Conservation (phyloP, 108 stramenopile genomes). For the Pseudonitzschia delicatissima region DNA sequence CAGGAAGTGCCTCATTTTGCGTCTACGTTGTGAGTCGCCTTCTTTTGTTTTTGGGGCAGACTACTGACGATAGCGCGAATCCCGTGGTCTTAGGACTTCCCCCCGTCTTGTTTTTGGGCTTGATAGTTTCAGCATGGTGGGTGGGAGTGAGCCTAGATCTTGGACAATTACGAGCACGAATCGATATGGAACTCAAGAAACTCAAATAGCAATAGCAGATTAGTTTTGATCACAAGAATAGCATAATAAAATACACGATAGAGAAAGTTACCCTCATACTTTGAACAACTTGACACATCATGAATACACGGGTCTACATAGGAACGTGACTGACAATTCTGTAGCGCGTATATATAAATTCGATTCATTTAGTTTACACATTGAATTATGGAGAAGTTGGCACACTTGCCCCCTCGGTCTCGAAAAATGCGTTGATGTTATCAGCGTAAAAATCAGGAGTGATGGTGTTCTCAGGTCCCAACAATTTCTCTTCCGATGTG, state of each 20-base stretch:
- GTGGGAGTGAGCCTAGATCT: slow-evolving; percentile 79
- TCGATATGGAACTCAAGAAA: slow-evolving; percentile 82
- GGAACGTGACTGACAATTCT: no score
- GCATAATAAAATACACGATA: no score
- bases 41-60: slow-evolving; percentile 44
- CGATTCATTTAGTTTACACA: no score
- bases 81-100: slow-evolving; percentile 70
- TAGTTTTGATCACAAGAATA: no score
- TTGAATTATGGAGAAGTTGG: no score
- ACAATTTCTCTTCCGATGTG: slow-evolving; percentile 90
- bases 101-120: slow-evolving; percentile 70
- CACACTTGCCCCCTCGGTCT: no score
- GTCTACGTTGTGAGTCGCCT: slow-evolving; percentile 62
- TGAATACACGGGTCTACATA: no score
- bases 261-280: no score
- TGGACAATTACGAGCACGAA: slow-evolving; percentile 66
- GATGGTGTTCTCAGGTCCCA: slow-evolving; percentile 88
- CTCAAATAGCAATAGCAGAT: slow-evolving; percentile 15
- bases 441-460: slow-evolving; percentile 95
- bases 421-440: slow-evolving; percentile 92
- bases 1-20: slow-evolving; percentile 85
- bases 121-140: slow-evolving; percentile 80
- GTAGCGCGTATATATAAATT: no score
- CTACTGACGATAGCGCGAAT: not conserved
- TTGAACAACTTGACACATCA: no score